A percentile compares a stretch with the other conserved stretches of the same genome.
phyloP scores from a whole-genome alignment of 495 filamentous ascomycete species.

The Annulohypoxylon stygium region DNA sequence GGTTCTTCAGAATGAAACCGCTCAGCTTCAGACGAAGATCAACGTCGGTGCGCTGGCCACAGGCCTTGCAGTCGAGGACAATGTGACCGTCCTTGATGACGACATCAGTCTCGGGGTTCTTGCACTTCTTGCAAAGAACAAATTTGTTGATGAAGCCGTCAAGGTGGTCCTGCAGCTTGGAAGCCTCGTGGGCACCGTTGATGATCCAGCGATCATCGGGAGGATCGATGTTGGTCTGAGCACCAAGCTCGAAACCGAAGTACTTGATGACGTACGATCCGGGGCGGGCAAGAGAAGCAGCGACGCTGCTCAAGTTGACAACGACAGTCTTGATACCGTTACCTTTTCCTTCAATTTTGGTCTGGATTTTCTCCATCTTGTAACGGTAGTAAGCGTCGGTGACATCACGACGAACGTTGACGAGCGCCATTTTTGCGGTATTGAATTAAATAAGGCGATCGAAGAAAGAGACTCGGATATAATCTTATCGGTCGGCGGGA shows the following conservation, averaged over 20 bases:
- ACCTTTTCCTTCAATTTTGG: constrained; percentile 99
- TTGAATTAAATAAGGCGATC: constrained; percentile 48
- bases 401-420: constrained; percentile 99
- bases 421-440: constrained; percentile 69
- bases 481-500: constrained; percentile 36
- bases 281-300: constrained; percentile 90
- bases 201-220: constrained; percentile 99
- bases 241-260: constrained; percentile 98
- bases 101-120: constrained; percentile 98
- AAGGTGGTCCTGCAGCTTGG: constrained; percentile 97
- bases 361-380: constrained; percentile 99
- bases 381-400: constrained; percentile 99
- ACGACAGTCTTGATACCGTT: constrained; percentile 98
- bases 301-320: constrained; percentile 96
- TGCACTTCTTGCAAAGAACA: constrained; percentile 99
- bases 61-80: constrained; percentile 96
- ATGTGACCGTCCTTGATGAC: constrained; percentile 93
- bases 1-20: constrained; percentile 97
- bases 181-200: constrained; percentile 95
- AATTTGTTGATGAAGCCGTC: constrained; percentile 98
- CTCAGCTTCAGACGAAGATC: constrained; percentile 95
- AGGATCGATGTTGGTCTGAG: constrained; percentile 97
- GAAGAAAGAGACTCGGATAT: constrained; percentile 43
- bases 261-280: constrained; percentile 98
- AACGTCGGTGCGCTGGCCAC: constrained; percentile 90